Base-by-base conservation (phyloP, 192 early-diverging fungal genomes). In the Coemansia umbellata region DNA sequence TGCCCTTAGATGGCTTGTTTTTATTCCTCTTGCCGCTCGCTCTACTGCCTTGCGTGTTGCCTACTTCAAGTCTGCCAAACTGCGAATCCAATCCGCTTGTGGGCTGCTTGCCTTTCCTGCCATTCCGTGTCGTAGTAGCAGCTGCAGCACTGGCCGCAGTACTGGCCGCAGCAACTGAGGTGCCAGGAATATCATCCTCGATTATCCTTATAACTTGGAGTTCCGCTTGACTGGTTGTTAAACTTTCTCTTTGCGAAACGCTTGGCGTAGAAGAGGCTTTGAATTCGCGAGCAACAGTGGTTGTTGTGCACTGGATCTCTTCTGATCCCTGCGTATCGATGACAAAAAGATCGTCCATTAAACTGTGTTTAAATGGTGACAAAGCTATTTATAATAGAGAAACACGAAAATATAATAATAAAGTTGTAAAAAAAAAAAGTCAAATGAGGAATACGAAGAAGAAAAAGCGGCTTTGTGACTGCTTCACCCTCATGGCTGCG, bases 271-370 rank as follows among this genome's bases (percentile, higher is more conserved):
- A 28, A 6, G 59, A 51, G 4, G 48, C 63, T 1, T 32, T 37
- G 59, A 53, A 55, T 17, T 63, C 60, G 43, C 40, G 60, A 24
- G 8, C 19, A 1, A 28, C 15, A 2, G 36, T 47, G 36, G 65
- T 27, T 22, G 60, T 48, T 4, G 40, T 33, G 1, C 50, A 59
- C 1, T 22, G 24, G 9, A 49, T 39, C 4, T 26, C 30, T 6
- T 31, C 18, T 3, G 58, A 27, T 15, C 72, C 60, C 11, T 63
- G 43, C 17, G 60, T 75, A 42, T 75, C 72, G 23, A 75, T 64
- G 21, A 57, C 37, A 59, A 75, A 75, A 44, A 75, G 41, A 35
- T 61, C 60, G 57, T 75, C 72, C 72, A 75, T 73, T n/a, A 14
- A 18, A 30, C 21, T 17, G 15, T 35, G 53, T 58, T 54, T 5